Evolutionary conservation across 371 early-diverging fungal species (phyloP), one percentile per base, ranked within the genome.

Genomic region (Ordospora colligata): DNA sequence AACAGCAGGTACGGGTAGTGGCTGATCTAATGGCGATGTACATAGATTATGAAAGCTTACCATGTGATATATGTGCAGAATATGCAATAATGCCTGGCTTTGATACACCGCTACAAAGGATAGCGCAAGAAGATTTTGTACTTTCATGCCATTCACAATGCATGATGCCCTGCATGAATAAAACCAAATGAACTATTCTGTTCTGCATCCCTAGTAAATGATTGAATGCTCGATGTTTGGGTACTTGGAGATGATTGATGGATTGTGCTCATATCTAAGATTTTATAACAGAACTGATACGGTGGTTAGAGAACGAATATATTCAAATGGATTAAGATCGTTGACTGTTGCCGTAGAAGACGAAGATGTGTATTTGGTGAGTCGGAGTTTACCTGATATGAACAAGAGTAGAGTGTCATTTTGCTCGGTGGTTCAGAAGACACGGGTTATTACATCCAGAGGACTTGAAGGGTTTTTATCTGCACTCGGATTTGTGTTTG

Each of bases 161-260:
- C 32, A 58, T n/a, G 17, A 14, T 58, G 32, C 23, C 6, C 58
- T 58, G 27, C 37, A 25, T 9, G 32, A 53, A 53, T 37, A 14
- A 58, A 2, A 19, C 37, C 7, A 14, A 19, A 58, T 58, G 58
- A 27, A 37, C 14, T 40, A 58, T 37, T 37, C 17, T 58, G 27
- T 58, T 8, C 27, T 2, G 3, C 0, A 53, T 37, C 58, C 58
- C 58, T 40, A 17, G 27, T 0, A 23, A 17, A 58, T 58, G 58
- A 58, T 58, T 14, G 58, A 58, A 37, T 58, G 58, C 32, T 58
- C 58, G 14, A 40, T 58, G 19, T 58, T 58, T 37, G 58, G 58
- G 19, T 58, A 58, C 25, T 14, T 58, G 37, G 19, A 37, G 58
- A 40, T n/a, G 58, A 17, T 58, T 19, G 58, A 58, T 12, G 27